A percentile compares a stretch with the other conserved stretches of the same genome.
phyloP scores from a whole-genome alignment of 177 flowering plant species.

The Vitis hybrid region DNA sequence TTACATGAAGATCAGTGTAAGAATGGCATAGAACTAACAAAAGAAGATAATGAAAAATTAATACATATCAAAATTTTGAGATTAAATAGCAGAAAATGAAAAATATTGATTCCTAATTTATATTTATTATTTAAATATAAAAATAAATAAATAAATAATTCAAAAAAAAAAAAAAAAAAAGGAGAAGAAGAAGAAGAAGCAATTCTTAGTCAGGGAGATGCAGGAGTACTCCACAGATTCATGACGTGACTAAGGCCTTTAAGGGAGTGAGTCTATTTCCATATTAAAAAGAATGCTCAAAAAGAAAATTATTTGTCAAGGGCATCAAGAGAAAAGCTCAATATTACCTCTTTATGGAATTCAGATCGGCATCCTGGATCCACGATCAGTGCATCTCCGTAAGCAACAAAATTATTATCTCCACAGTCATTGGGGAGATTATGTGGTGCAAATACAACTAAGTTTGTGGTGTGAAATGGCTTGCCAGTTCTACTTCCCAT shows the following conservation, averaged over 20 bases:
- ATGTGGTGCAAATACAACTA: constrained; percentile 70
- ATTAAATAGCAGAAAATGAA: too few species aligned
- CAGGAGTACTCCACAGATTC: too few species aligned
- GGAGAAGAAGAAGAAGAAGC: too few species aligned
- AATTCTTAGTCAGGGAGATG: too few species aligned
- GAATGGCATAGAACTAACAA: not conserved
- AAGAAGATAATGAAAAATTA: not conserved
- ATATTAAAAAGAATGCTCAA: not conserved
- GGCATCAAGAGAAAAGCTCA: not conserved
- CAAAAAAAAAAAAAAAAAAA: not conserved
- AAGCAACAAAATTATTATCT: constrained; percentile 32
- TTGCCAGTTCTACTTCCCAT: constrained; percentile 79
- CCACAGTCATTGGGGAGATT: constrained; percentile 21
- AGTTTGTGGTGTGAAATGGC: constrained; percentile 89
- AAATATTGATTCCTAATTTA: too few species aligned
- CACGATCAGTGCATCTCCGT: constrained; percentile 83
- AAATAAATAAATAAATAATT: not conserved
- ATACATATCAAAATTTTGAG: not conserved
- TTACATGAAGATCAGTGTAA: constrained; percentile 14
- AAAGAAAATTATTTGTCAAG: not conserved
- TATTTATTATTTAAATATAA: too few species aligned
- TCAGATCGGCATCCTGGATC: constrained; percentile 88
- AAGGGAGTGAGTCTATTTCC: not conserved
- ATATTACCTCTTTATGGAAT: constrained; percentile 59
- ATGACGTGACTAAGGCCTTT: too few species aligned